Evolutionary conservation across 495 filamentous ascomycete genomes (phyloP).

Genomic region (Symbiotaphrina buchneri): DNA sequence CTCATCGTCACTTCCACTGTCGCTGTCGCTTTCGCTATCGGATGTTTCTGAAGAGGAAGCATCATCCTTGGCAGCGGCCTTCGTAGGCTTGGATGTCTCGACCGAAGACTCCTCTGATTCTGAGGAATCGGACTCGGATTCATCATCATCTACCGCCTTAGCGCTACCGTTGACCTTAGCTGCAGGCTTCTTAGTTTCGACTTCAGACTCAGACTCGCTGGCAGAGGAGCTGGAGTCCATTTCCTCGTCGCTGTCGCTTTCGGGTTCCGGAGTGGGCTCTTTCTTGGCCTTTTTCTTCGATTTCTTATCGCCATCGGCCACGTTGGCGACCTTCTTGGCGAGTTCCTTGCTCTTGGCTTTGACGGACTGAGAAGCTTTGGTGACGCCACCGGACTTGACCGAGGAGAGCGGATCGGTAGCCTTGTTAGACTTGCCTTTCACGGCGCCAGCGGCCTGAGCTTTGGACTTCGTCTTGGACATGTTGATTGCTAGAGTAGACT

Average conservation of each 20-base stretch:
- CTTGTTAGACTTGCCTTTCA: constrained; percentile 32
- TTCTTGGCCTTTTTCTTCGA: constrained; percentile 27
- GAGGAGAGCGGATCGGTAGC: constrained; percentile 20
- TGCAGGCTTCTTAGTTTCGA: constrained; percentile 2
- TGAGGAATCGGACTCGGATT: constrained; percentile 12
- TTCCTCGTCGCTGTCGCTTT: constrained; percentile 5
- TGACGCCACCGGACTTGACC: constrained; percentile 23
- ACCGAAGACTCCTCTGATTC: constrained; percentile 14
- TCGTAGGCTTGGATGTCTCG: constrained; percentile 11
- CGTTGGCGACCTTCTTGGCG: constrained; percentile 14
- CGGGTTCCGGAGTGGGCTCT: constrained; percentile 14
- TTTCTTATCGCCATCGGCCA: constrained; percentile 17
- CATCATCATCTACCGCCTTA: constrained; percentile 5
- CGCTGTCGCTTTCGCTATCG: constrained; percentile 13
- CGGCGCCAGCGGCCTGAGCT: too few species aligned
- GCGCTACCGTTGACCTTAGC: constrained; percentile 1
- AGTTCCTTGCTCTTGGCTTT: constrained; percentile 18
- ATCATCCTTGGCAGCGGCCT: constrained; percentile 9
- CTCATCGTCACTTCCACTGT: constrained; percentile 10
- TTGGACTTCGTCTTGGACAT: too few species aligned
- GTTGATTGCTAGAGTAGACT: too few species aligned
- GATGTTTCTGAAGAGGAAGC: constrained; percentile 8
- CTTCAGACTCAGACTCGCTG: constrained; percentile 2
- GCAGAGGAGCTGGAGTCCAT: not conserved
- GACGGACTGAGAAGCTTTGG: constrained; percentile 15